Evolutionary conservation across 495 filamentous ascomycete species (phyloP).

Genomic region (Lichina pygmaea): DNA sequence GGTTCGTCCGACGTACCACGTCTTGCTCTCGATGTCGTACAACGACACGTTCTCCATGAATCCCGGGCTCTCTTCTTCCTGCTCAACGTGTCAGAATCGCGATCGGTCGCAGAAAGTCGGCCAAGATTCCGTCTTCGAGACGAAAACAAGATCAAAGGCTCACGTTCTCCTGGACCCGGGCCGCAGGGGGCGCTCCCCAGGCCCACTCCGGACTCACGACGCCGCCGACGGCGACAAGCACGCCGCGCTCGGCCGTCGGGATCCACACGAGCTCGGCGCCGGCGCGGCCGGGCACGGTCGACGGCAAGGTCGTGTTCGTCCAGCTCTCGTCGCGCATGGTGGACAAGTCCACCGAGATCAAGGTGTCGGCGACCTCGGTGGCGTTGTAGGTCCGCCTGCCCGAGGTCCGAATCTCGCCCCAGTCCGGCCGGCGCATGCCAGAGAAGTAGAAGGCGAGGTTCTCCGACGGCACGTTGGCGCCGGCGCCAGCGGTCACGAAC

Average conservation of each 20-base stretch:
- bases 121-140: not conserved
- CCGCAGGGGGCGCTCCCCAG: constrained; percentile 6
- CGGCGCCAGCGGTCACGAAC: constrained; percentile 37
- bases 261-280: constrained; percentile 44
- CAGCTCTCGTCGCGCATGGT: constrained; percentile 21
- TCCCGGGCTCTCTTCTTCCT: constrained; percentile 18
- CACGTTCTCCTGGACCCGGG: constrained; percentile 18
- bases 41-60: constrained; percentile 40
- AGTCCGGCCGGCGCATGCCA: constrained; percentile 20
- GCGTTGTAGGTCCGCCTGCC: not conserved
- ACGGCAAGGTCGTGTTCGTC: constrained; percentile 26
- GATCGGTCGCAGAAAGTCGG: not conserved
- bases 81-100: constrained; percentile 5
- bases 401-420: constrained; percentile 4
- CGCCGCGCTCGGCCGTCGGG: constrained; percentile 32
- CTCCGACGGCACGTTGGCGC: constrained; percentile 38
- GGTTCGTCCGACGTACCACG: constrained; percentile 16
- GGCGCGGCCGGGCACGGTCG: constrained; percentile 23
- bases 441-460: constrained; percentile 49
- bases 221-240: constrained; percentile 41
- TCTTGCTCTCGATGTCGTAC: constrained; percentile 31
- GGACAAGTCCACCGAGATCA: constrained; percentile 35
- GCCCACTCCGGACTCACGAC: constrained; percentile 23
- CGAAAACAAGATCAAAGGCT: constrained; percentile 1
- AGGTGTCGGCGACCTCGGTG: constrained; percentile 13